Base-by-base conservation (phyloP, 225 moss, liverwort and hornwort genomes). In the Rhytidiadelphus loreus region DNA sequence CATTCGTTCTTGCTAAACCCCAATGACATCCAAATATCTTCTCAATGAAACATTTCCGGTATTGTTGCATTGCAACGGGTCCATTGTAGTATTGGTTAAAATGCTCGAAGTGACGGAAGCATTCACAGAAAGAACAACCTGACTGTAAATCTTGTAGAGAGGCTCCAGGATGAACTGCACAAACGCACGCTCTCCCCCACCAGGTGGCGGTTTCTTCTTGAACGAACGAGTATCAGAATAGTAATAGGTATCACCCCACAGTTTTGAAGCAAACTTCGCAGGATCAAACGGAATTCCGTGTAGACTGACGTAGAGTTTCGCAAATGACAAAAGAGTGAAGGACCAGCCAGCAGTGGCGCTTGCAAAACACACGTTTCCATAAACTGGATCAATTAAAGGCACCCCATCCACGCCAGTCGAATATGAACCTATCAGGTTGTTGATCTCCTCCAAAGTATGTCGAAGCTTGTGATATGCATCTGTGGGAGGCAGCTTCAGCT, bases 261-360 rank as follows among this genome's bases (percentile, higher is more conserved):
- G 93, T 77, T 95, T 92, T 9, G 95, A 93, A 53, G 99, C 97
- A 91, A 99, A 96, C 91, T 97, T 99, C 58, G 92, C 92, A 73
- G 97, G 88, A 76, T 99, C 99, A 83, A 99, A 96, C 16, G 97
- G 94, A 65, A 99, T 95, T 69, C 95, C 99, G 79, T 99, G 97
- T 62, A 99, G 88, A 91, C 97, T 99, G 69, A 97, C 97, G 88
- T 99, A 99, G 41, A 99, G 93, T 74, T 99, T 97, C 69, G 97
- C 97, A 87, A 97, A 96, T n/a, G 99, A 99, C 63, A 97, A 86
- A 48, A 99, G 97, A 62, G 99, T 96, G 87, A 99, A 99, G 21
- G 99, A 99, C 99, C 99, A 99, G 75, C 99, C 99, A 74, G 97
- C 99, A 57, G 99, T 97, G 69, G 99, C 99, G 73, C 99, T 99